Conservation (phyloP, 169 alveolate genomes). For the Babesia divergens region DNA sequence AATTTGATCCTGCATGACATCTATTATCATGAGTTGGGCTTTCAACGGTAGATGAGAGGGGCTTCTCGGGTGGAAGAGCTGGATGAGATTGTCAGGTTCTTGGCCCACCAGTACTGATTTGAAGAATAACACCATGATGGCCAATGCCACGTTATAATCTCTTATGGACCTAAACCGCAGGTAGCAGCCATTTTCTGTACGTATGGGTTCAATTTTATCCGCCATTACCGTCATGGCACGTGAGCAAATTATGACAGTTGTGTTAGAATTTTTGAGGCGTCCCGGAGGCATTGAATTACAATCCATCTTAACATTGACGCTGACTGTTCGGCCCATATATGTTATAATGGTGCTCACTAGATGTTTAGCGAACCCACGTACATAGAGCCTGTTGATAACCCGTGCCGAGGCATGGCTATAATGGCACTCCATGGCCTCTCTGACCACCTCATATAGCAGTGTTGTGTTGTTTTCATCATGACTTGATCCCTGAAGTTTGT, state of each 20-base stretch:
- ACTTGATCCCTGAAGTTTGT: not conserved
- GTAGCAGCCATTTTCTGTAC: not conserved
- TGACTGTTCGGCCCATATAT: not conserved
- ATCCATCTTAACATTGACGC: not conserved
- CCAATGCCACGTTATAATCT: constrained; percentile 1
- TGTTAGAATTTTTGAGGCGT: not conserved
- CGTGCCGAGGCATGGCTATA: not conserved
- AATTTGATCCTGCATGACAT: not conserved
- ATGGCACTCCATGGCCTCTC: not conserved
- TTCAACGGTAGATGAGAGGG: not conserved
- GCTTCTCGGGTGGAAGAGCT: constrained; percentile 14
- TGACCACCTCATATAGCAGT: constrained; percentile 9
- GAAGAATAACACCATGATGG: not conserved
- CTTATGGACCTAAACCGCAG: not conserved
- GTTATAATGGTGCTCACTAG: not conserved
- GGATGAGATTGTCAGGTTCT: not conserved
- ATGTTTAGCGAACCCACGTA: constrained; percentile 27
- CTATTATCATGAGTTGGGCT: not conserved
- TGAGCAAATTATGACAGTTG: constrained; percentile 28
- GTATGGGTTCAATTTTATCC: not conserved
- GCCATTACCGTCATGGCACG: constrained; percentile 12
- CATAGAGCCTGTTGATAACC: constrained; percentile 23
- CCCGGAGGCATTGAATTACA: not conserved
- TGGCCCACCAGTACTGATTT: not conserved
- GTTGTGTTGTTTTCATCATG: not conserved